Conservation (phyloP, 805 yeast species). For the Lipomyces mesembrius region DNA sequence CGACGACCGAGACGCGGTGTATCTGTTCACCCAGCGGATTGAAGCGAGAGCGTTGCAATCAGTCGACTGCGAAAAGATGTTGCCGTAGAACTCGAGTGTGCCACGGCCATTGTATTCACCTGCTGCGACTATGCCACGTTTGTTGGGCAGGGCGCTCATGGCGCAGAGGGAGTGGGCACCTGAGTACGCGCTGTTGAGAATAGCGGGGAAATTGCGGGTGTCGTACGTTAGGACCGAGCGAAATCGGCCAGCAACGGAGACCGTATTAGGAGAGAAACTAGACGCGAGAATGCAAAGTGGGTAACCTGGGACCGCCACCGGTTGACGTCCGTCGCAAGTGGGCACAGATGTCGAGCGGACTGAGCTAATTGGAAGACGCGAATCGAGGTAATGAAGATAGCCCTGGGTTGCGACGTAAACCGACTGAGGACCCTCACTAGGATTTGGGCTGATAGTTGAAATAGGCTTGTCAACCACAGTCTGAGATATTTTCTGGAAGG, state of each 20-base stretch:
- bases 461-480: slow-evolving; percentile 7
- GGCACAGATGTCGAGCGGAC: slow-evolving; percentile 11
- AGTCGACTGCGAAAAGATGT: not conserved
- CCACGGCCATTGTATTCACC: slow-evolving; percentile 39
- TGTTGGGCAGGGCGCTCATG: slow-evolving; percentile 14
- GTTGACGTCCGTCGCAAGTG: not conserved
- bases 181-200: slow-evolving; percentile 25
- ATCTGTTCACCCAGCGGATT: slow-evolving; percentile 32
- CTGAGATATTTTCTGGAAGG: slow-evolving; percentile 21
- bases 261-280: slow-evolving; percentile 19
- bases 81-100: slow-evolving; percentile 29
- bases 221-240: slow-evolving; percentile 33
- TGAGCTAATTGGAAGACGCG: slow-evolving; percentile 12
- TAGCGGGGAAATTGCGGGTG: slow-evolving; percentile 15
- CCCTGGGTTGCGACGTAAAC: slow-evolving; percentile 11
- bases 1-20: slow-evolving; percentile 34
- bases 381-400: slow-evolving; percentile 1
- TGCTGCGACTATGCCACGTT: slow-evolving; percentile 27
- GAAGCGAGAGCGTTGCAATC: not conserved
- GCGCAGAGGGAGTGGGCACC: slow-evolving; percentile 36
- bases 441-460: slow-evolving; percentile 15
- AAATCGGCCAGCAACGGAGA: slow-evolving; percentile 32
- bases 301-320: slow-evolving; percentile 28
- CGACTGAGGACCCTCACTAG: slow-evolving; percentile 1
- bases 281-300: slow-evolving; percentile 21